A percentile compares a stretch with the other conserved stretches of the same genome.
These are phyloP conservation scores for Globisporangium splendens DNA, from an alignment of 352 stramenopile species.

Conservation along the genomic window DNA sequence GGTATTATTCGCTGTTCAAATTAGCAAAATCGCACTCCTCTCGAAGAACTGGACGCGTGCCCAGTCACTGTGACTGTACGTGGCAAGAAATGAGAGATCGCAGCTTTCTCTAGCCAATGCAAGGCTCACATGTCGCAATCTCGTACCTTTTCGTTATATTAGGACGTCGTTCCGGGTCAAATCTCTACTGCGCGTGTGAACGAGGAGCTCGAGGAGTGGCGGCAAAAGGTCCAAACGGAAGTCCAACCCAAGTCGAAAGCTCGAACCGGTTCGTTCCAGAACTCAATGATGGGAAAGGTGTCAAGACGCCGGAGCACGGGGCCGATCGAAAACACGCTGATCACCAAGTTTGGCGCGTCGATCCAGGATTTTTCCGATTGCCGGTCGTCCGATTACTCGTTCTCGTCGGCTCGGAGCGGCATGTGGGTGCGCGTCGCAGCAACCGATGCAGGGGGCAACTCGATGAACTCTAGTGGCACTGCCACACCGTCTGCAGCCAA, in stretches of 20 bases:
- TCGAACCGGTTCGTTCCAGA: neutral
- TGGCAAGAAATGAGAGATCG: no score
- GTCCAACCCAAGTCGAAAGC: conserved; percentile 2
- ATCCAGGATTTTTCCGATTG: conserved; percentile 11
- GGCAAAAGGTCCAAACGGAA: neutral
- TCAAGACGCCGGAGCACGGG: neutral
- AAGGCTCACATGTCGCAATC: no score
- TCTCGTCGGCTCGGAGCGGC: conserved; percentile 7
- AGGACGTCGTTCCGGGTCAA: conserved; percentile 10
- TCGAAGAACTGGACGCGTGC: conserved; percentile 52
- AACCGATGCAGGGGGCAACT: no score
- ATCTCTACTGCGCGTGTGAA: conserved; percentile 16
- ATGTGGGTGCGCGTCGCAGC: conserved; percentile 15
- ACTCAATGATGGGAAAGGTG: neutral
- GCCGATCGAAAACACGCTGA: conserved; percentile 3
- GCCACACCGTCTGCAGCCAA: neutral
- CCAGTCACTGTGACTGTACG: conserved; percentile 28
- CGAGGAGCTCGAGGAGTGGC: conserved; percentile 12
- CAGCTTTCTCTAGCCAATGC: no score
- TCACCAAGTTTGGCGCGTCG: conserved; percentile 10
- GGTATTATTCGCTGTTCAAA: no score
- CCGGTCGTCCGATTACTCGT: conserved; percentile 6
- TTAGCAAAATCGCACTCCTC: conserved; percentile 63
- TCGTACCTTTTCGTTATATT: no score
- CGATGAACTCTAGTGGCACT: neutral